Evolutionary conservation across 805 yeast genomes (phyloP).

Genomic region (Hanseniaspora jakobsenii): DNA sequence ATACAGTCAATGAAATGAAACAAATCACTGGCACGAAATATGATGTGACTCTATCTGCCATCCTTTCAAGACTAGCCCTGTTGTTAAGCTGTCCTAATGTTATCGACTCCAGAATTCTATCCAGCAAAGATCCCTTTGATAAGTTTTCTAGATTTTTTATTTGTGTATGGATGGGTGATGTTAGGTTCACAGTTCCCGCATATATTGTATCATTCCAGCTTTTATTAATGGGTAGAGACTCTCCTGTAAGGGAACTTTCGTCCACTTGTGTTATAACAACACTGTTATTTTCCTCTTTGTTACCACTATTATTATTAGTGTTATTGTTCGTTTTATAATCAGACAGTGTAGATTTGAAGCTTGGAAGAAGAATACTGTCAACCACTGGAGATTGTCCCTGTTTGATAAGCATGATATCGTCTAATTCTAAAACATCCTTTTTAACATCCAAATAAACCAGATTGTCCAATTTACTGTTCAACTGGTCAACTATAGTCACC

Average conservation of each 20-base stretch:
- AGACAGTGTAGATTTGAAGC: no score
- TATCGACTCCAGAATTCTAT: slow-evolving; percentile 57
- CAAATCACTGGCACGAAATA: slow-evolving; percentile 63
- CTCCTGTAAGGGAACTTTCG: slow-evolving; percentile 53
- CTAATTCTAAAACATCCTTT: slow-evolving; percentile 38
- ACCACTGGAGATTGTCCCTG: slow-evolving; percentile 52
- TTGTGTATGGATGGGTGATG: slow-evolving; percentile 8
- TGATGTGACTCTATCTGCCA: slow-evolving; percentile 58
- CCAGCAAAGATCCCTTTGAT: slow-evolving; percentile 45
- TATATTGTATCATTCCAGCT: slow-evolving; percentile 51
- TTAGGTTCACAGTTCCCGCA: slow-evolving; percentile 58
- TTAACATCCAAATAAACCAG: slow-evolving; percentile 25
- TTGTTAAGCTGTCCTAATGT: slow-evolving; percentile 60
- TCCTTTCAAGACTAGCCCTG: slow-evolving; percentile 55
- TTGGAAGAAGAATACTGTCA: slow-evolving; percentile 37
- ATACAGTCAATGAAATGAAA: slow-evolving; percentile 46
- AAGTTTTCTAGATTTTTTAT: slow-evolving; percentile 6
- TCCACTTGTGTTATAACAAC: slow-evolving; percentile 35
- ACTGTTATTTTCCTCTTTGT: neutral
- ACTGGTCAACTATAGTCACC: slow-evolving; percentile 19
- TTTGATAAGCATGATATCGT: slow-evolving; percentile 37
- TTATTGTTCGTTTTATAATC: no score
- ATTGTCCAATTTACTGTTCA: slow-evolving; percentile 16
- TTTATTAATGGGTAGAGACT: slow-evolving; percentile 47
- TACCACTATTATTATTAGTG: no score